A percentile compares a stretch with the other conserved stretches of the same genome.
Conservation (phyloP, 805 yeast species). For the Candida rishiriensis region DNA sequence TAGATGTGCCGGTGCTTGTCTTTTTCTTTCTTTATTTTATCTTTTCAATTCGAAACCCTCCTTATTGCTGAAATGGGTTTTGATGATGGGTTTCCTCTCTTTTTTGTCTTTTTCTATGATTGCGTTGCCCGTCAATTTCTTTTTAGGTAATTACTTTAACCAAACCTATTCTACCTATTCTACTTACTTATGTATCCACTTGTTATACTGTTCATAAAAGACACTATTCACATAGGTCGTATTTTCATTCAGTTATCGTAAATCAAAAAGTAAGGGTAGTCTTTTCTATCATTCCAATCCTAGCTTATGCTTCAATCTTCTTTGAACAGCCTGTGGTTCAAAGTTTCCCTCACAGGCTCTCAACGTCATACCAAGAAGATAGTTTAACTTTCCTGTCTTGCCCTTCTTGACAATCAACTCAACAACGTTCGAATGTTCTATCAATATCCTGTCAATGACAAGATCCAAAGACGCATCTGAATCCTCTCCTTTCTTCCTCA, state of each 20-base stretch:
- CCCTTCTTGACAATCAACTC: constrained; percentile 53
- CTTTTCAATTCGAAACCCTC: neutral
- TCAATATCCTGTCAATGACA: constrained; percentile 33
- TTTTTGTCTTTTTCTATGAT: too few relatives aligned
- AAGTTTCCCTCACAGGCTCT: constrained; percentile 65
- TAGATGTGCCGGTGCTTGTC: neutral
- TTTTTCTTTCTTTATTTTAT: constrained; percentile 4
- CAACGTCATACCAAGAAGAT: constrained; percentile 82
- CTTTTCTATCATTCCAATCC: neutral
- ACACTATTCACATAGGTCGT: too few relatives aligned
- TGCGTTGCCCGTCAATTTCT: too few relatives aligned
- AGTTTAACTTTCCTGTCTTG: constrained; percentile 62
- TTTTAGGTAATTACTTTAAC: too few relatives aligned
- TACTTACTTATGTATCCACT: too few relatives aligned
- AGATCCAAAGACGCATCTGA: constrained; percentile 27
- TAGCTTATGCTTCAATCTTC: constrained; percentile 18
- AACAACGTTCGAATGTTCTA: constrained; percentile 49
- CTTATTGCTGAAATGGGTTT: neutral
- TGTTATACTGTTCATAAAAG: too few relatives aligned
- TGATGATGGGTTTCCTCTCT: too few relatives aligned
- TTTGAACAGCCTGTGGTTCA: constrained; percentile 23
- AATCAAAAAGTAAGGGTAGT: too few relatives aligned
- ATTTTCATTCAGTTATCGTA: too few relatives aligned
- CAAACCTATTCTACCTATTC: neutral
- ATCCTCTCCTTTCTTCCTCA: constrained; percentile 35